Evolutionary conservation across 192 early-diverging fungal genomes (phyloP).

Genomic region (Coemansia sp.): DNA sequence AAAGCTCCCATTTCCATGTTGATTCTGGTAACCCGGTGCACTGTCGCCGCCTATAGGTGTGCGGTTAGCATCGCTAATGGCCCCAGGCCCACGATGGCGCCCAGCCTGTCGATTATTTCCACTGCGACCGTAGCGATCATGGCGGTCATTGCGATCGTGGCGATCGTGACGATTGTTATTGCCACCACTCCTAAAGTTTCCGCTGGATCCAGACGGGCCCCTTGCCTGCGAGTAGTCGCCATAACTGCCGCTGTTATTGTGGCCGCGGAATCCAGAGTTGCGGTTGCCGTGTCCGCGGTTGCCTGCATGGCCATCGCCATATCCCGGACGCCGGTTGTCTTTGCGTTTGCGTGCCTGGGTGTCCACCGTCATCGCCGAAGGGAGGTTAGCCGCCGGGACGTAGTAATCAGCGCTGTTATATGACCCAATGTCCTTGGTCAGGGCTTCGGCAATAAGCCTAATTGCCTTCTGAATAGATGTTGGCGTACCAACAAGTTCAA

Average conservation of each 20-base stretch:
- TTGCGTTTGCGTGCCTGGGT: slow-evolving; percentile 43
- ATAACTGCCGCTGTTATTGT: slow-evolving; percentile 7
- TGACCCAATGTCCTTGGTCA: slow-evolving; percentile 36
- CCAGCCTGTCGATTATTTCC: slow-evolving; percentile 21
- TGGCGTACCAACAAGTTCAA: slow-evolving; percentile 41
- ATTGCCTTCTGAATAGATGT: slow-evolving; percentile 41
- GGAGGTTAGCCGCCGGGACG: slow-evolving; percentile 46
- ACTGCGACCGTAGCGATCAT: slow-evolving; percentile 32
- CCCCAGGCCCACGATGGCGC: slow-evolving; percentile 19
- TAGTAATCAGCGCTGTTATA: slow-evolving; percentile 43
- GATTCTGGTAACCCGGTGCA: slow-evolving; percentile 1
- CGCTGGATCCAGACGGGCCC: background rate
- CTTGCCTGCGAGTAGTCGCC: slow-evolving; percentile 7
- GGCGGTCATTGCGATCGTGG: slow-evolving; percentile 26
- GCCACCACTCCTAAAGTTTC: slow-evolving; percentile 3
- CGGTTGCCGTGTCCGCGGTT: slow-evolving; percentile 15
- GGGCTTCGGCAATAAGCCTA: slow-evolving; percentile 30
- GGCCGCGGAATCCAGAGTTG: slow-evolving; percentile 13
- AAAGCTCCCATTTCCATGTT: slow-evolving; percentile 17
- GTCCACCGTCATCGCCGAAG: slow-evolving; percentile 53
- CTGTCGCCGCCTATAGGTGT: slow-evolving; percentile 19
- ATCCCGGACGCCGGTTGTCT: slow-evolving; percentile 24
- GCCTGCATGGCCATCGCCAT: slow-evolving; percentile 16
- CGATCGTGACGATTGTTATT: slow-evolving; percentile 26
- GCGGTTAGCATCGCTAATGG: slow-evolving; percentile 36